Evolutionary conservation across 768 basidiomycete species (phyloP).

Genomic region (Psilocybe sp.): DNA sequence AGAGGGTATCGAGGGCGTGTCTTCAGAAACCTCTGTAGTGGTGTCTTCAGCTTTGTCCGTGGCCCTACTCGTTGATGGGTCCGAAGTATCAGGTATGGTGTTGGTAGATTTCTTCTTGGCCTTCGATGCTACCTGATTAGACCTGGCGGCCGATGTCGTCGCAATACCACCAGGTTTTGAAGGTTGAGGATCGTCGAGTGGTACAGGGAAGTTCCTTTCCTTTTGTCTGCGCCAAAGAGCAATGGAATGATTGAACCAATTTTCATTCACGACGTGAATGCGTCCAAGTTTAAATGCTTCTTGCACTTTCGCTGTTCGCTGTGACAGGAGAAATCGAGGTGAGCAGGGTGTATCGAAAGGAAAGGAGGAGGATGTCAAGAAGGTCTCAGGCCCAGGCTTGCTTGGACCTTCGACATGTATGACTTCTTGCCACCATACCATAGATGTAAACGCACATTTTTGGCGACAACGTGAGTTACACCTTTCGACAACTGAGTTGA

Average conservation of each 20-base stretch:
- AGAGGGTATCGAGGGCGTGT: too few relatives aligned
- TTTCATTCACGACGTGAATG: slow-evolving; percentile 81
- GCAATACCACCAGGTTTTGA: slow-evolving; percentile 26
- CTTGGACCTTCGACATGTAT: neutral
- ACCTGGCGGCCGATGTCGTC: slow-evolving; percentile 2
- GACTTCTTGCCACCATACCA: neutral
- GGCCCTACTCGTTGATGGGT: too few relatives aligned
- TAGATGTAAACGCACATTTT: slow-evolving; percentile 52
- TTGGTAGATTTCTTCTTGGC: too few relatives aligned
- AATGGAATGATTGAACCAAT: slow-evolving; percentile 88
- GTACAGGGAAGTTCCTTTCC: slow-evolving; percentile 60
- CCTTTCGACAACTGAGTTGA: slow-evolving; percentile 60
- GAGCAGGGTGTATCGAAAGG: neutral
- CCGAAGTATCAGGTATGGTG: too few relatives aligned
- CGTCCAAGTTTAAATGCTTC: slow-evolving; percentile 72
- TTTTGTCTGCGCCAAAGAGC: slow-evolving; percentile 85
- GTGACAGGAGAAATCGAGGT: slow-evolving; percentile 37
- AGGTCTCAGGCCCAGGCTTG: neutral
- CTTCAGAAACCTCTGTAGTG: too few relatives aligned
- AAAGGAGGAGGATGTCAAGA: neutral
- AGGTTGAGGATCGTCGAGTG: slow-evolving; percentile 55
- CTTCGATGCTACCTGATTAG: too few relatives aligned
- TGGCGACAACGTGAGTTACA: slow-evolving; percentile 90
- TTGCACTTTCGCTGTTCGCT: slow-evolving; percentile 90
- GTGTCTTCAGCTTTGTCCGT: too few relatives aligned